Base-by-base conservation (phyloP, 2,329 filamentous ascomycete genomes). In the Penicillium sclerotiorum region DNA sequence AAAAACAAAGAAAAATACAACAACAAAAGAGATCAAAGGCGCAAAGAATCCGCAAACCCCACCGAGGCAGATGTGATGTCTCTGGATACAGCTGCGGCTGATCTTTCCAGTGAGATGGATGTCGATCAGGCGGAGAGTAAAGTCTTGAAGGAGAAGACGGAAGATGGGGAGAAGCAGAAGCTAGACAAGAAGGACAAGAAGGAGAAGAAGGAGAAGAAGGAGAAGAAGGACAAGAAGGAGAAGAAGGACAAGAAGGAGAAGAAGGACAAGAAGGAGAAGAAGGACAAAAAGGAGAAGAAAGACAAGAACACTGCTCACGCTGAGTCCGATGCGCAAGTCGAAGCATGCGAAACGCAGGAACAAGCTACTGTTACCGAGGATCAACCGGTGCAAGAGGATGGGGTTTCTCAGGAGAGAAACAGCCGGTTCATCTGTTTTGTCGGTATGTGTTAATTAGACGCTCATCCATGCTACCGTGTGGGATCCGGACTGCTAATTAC, bases 391-490 rank as follows among this genome's bases (percentile, higher is more conserved):
- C 57, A 61, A 23, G 54, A 44, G 18, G 36, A 40, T 18, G 45
- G 33, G 9, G 25, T 35, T 20, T 12, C 43, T 15, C n/a, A 27
- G 62, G 54, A 72, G 21, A 47, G 69, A 52, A 78, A 78, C 50
- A 69, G 77, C 13, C 81, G 87, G 52, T 90, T 90, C 75, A 90
- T 91, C 53, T 83, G 87, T 62, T 94, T 94, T 73, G 84, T 93
- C 57, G 87, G 83, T 84, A 73, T 18, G 74, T 49, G 2, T 18
- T 17, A 8, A 17, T 17, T 4, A 36, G 28, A 11, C 28, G 12
- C 17, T 5, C 8, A 23, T 23, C n/a, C 6, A 22, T 8, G n/a
- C 20, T 12, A 13, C 3, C n/a, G 15, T 27, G n/a, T 18, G 21
- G 17, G n/a, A 32, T n/a, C 30, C 17, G 13, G 33, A 17, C 25